Evolutionary conservation across 164 flowering plant genomes (phyloP).

Genomic region (Chloranthus sessilifolius): DNA sequence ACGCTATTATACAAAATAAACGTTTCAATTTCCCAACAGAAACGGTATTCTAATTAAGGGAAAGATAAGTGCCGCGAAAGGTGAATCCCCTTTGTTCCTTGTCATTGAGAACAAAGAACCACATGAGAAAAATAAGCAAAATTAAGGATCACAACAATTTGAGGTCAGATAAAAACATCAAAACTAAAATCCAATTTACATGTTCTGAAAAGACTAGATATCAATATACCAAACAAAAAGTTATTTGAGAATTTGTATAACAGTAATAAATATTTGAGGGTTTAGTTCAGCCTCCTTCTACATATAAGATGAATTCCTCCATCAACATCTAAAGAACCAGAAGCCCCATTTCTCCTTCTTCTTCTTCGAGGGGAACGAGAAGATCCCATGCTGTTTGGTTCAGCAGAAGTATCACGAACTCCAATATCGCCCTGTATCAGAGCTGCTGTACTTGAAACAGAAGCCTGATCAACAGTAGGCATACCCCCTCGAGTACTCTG

Average conservation of each 20-base stretch:
- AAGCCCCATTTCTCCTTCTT: constrained; percentile 18
- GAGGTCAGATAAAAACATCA: neutral
- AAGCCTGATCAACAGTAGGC: constrained; percentile 21
- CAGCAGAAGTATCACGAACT: constrained; percentile 17
- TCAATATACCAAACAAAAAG: neutral
- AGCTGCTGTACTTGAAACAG: constrained; percentile 31
- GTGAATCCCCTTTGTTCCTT: too few relatives aligned
- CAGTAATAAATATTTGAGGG: neutral
- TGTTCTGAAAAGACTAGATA: constrained; percentile 4
- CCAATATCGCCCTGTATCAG: constrained; percentile 25
- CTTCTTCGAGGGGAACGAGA: constrained; percentile 24
- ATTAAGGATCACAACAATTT: neutral
- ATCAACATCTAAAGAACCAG: constrained; percentile 24
- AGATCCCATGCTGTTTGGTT: constrained; percentile 23
- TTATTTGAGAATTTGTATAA: neutral
- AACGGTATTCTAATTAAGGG: too few relatives aligned
- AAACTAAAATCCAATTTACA: constrained; percentile 1
- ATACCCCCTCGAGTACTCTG: constrained; percentile 9
- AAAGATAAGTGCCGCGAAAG: too few relatives aligned
- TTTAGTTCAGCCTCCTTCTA: constrained; percentile 23
- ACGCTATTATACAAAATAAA: too few relatives aligned
- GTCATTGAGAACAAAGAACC: too few relatives aligned
- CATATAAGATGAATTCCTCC: constrained; percentile 18
- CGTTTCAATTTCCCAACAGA: too few relatives aligned
- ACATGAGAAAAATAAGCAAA: neutral